These are phyloP conservation scores for Fusarium nanum DNA, from an alignment of 2,329 filamentous ascomycete genomes.

Conservation along the genomic window DNA sequence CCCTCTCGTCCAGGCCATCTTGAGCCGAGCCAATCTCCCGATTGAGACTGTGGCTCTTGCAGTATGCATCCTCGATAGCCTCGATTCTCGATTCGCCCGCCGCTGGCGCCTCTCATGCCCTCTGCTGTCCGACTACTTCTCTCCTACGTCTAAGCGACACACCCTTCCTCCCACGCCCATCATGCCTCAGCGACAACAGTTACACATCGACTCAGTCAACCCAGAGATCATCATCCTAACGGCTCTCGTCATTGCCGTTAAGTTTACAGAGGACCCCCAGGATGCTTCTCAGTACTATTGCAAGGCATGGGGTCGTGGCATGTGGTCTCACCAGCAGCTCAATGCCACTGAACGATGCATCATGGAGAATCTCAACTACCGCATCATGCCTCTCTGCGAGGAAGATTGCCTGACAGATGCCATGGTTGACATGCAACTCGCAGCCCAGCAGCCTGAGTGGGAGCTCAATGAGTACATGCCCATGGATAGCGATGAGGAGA, in stretches of 20 bases:
- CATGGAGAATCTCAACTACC: slow-evolving; percentile 72
- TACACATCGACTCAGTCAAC: slow-evolving; percentile 70
- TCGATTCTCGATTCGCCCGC: slow-evolving; percentile 71
- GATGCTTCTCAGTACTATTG: slow-evolving; percentile 65
- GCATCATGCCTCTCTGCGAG: slow-evolving; percentile 70
- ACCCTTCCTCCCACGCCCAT: slow-evolving; percentile 58
- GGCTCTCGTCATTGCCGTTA: slow-evolving; percentile 72
- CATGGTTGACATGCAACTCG: slow-evolving; percentile 72
- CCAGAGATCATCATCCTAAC: slow-evolving; percentile 73
- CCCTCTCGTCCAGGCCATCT: slow-evolving; percentile 68
- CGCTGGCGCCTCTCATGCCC: slow-evolving; percentile 71
- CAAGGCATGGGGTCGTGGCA: slow-evolving; percentile 62
- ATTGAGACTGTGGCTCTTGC: slow-evolving; percentile 72
- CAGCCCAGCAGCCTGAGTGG: slow-evolving; percentile 53
- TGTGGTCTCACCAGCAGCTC: slow-evolving; percentile 72
- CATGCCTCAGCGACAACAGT: slow-evolving; percentile 50
- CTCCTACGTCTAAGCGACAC: slow-evolving; percentile 57
- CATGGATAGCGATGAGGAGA: slow-evolving; percentile 48
- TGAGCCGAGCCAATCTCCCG: slow-evolving; percentile 67
- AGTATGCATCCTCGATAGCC: slow-evolving; percentile 74
- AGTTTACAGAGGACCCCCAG: slow-evolving; percentile 72
- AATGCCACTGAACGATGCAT: slow-evolving; percentile 73
- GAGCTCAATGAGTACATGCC: slow-evolving; percentile 46
- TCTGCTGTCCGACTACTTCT: slow-evolving; percentile 51
- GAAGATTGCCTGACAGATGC: slow-evolving; percentile 68